Evolutionary conservation across 2,329 filamentous ascomycete genomes (phyloP), one percentile per base, ranked within the genome.

Genomic region (Fonsecaea monophora): DNA sequence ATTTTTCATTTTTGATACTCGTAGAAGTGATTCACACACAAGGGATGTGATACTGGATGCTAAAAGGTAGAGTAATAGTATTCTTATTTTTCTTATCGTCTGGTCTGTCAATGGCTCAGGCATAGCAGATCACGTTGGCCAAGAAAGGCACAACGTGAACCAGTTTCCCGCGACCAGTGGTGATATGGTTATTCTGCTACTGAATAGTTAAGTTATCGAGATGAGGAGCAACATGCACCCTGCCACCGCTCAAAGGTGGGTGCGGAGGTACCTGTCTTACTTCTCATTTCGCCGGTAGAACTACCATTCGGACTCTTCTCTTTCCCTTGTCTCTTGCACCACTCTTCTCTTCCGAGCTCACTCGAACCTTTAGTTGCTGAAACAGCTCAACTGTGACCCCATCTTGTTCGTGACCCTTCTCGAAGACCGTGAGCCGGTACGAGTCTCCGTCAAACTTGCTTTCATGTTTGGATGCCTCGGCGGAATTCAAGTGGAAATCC

Each of bases 311-410:
- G 9, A 83, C 81, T 69, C 79, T 94, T 71, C 95, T 88, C 89
- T 98, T 99, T 64, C 95, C 95, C n/a, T 94, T 97, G 67, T 88
- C 88, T 81, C 81, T 77, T 21, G 78, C 77, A 45, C 77, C 79
- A 40, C 96, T 92, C 78, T 99, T 95, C 83, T 94, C 92, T 76
- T 96, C 90, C 77, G 98, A 96, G 74, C 89, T 92, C 71, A 99
- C 93, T 76, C 89, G 88, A 13, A 99, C 94, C 73, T 84, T 87
- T 71, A 99, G 91, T 83, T 94, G 96, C 78, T 95, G 89, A 84
- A 99, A 99, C 67, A 99, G 81, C 78, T 96, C 92, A 1, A 97
- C 86, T 70, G 80, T 84, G 69, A 84, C 80, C 48, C 74, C 79
- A 59, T 84, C 80, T 73, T 82, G 84, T 9, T 87, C 86, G 56